A percentile compares a stretch with the other conserved stretches of the same genome.
Evolutionary conservation across 768 basidiomycete genomes (phyloP).

Genomic region (Phylloporus sp.): DNA sequence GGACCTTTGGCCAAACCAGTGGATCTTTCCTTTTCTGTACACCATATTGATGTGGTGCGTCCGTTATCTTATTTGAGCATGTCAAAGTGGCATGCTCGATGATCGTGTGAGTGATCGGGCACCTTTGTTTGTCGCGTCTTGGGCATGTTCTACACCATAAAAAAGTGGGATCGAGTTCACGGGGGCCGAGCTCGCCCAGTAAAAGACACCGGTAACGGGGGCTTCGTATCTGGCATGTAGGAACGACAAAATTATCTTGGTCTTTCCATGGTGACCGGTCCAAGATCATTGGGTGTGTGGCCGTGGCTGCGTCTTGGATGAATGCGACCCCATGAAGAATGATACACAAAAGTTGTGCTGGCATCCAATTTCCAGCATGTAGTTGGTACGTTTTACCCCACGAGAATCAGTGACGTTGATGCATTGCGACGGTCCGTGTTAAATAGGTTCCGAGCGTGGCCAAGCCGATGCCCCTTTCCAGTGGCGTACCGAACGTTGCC

Average conservation of each 20-base stretch:
- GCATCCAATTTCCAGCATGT: not conserved
- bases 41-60: conserved; percentile 14
- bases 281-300: not conserved
- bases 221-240: not conserved
- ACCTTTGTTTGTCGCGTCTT: conserved; percentile 17
- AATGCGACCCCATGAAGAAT: not conserved
- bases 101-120: conserved; percentile 23
- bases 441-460: no score
- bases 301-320: not conserved
- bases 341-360: not conserved
- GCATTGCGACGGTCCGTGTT: no score
- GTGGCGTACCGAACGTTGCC: no score
- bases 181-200: conserved; percentile 4
- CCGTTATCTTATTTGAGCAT: conserved; percentile 18
- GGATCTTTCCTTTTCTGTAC: conserved; percentile 17
- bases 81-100: conserved; percentile 18
- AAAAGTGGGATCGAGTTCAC: conserved; percentile 9
- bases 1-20: not conserved
- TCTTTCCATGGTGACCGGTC: conserved; percentile 3
- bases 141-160: not conserved
- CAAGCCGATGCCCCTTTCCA: no score
- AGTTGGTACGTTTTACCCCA: no score
- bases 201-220: conserved; percentile 1
- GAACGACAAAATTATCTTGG: conserved; percentile 4
- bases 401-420: no score